Evolutionary conservation across 495 filamentous ascomycete genomes (phyloP), one percentile per base, ranked within the genome.

Genomic region (Hypoxylon crocopeplum): DNA sequence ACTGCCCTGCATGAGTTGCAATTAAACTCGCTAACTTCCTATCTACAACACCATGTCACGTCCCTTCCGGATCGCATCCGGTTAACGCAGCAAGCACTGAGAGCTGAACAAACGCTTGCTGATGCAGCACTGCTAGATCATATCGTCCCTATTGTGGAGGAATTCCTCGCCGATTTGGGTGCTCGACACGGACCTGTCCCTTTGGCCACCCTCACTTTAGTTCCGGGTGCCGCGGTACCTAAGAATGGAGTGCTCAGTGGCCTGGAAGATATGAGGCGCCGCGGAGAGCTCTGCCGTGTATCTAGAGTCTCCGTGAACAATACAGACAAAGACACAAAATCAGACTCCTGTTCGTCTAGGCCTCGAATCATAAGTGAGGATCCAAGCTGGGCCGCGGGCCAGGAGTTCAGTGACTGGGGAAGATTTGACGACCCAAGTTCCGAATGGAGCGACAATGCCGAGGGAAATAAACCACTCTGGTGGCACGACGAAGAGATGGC

Each of bases 401-500:
- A 46, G 1, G 66, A 67, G 10, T 75, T 78, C 38, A 70, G 66
- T 48, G 73, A 72, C 22, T 77, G 75, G 75, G 75, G 77, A 6
- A 69, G 77, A 6, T 78, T 74, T 37, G 68, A 66, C 19, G 62
- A 52, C 16, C 40, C 54, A 3, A n/a, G 27, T 10, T 36, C 53
- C 1, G 8, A 19, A 6, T 13, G 5, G 0, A 27, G 37, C 1
- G 51, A 51, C 1, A 6, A n/a, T 15, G 8, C 42, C 15, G 33
- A 55, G 4, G 32, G 24, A 11, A 50, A 7, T 6, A 44, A 54
- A 11, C 41, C 51, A 44, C 70, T 72, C 51, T 83, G 69, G 65
- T 83, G 77, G 70, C 61, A 42, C 1, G 76, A 82, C 44, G 80
- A 81, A 58, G 67, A 67, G 1, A 77, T 79, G 75, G 79, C 80